phyloP scores from a whole-genome alignment of 2,329 filamentous ascomycete genomes.

The Botryosphaeria dothidea region DNA sequence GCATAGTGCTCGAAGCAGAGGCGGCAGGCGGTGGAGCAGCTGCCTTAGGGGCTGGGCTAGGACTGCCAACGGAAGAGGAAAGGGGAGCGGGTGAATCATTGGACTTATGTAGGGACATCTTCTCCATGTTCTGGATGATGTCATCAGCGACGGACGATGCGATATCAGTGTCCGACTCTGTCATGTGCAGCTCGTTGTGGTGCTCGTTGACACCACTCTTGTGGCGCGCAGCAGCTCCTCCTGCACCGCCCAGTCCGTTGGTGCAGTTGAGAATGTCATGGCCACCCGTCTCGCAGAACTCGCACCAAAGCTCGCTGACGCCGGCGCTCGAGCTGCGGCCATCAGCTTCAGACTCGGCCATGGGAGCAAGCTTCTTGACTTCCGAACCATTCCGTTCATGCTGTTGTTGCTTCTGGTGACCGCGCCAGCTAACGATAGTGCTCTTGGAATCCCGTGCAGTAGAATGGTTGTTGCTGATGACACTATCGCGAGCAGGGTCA shows the following conservation, averaged over 20 bases:
- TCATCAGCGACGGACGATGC: conserved; percentile 26
- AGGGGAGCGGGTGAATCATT: conserved; percentile 27
- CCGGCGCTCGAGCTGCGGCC: conserved; percentile 66
- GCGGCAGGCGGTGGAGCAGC: conserved; percentile 18
- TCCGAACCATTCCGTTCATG: background rate
- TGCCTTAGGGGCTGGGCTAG: background rate
- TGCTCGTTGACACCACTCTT: conserved; percentile 37
- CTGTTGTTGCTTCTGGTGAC: conserved; percentile 21
- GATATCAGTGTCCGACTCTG: conserved; percentile 4
- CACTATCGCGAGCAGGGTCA: conserved; percentile 52
- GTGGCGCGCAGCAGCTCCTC: background rate
- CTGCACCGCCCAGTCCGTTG: conserved; percentile 60
- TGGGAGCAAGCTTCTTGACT: conserved; percentile 27
- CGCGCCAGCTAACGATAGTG: conserved; percentile 61
- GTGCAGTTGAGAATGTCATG: conserved; percentile 95
- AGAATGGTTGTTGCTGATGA: conserved; percentile 49
- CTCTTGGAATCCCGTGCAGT: conserved; percentile 63
- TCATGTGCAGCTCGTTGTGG: conserved; percentile 19
- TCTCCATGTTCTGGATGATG: conserved; percentile 31
- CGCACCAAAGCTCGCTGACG: conserved; percentile 78
- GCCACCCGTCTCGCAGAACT: conserved; percentile 89
- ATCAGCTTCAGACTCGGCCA: conserved; percentile 32
- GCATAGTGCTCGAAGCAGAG: conserved; percentile 27
- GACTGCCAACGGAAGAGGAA: conserved; percentile 25
- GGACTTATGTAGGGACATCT: conserved; percentile 33